phyloP scores from a whole-genome alignment of 1,284 basidiomycete genomes.

The Ustilago esculenta region DNA sequence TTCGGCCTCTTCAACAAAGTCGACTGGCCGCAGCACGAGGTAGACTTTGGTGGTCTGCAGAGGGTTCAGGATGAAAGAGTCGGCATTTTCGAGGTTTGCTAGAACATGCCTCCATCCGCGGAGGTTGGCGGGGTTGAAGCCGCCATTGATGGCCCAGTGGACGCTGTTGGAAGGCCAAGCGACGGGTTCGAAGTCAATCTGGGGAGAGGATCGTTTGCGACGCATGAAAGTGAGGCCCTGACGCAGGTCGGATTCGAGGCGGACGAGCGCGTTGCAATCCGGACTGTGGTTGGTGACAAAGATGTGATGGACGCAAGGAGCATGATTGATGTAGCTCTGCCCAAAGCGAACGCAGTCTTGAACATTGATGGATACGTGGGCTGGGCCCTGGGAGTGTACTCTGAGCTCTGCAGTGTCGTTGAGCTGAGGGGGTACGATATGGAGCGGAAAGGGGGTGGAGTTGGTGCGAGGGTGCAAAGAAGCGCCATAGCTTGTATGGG shows the following conservation, averaged over 20 bases:
- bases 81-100: slow-evolving; percentile 58
- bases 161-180: slow-evolving; percentile 59
- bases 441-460: slow-evolving; percentile 9
- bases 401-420: slow-evolving; percentile 25
- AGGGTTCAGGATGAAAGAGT: slow-evolving; percentile 55
- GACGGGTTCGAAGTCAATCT: slow-evolving; percentile 37
- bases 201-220: slow-evolving; percentile 45
- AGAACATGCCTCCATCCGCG: slow-evolving; percentile 58
- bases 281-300: slow-evolving; percentile 42
- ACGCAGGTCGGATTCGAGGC: slow-evolving; percentile 54
- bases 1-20: slow-evolving; percentile 47
- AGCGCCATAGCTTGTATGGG: slow-evolving; percentile 33
- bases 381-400: slow-evolving; percentile 34
- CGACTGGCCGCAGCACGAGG: slow-evolving; percentile 51
- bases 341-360: slow-evolving; percentile 45
- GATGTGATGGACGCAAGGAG: slow-evolving; percentile 50
- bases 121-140: slow-evolving; percentile 56
- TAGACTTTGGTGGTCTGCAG: slow-evolving; percentile 49
- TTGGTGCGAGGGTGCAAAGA: slow-evolving; percentile 20
- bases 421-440: slow-evolving; percentile 33
- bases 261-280: slow-evolving; percentile 43
- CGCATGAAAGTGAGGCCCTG: slow-evolving; percentile 54
- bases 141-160: slow-evolving; percentile 56
- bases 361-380: slow-evolving; percentile 31
- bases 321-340: slow-evolving; percentile 59